Base-by-base conservation (phyloP, 129 eudicot genomes). In the Lactuca saligna region DNA sequence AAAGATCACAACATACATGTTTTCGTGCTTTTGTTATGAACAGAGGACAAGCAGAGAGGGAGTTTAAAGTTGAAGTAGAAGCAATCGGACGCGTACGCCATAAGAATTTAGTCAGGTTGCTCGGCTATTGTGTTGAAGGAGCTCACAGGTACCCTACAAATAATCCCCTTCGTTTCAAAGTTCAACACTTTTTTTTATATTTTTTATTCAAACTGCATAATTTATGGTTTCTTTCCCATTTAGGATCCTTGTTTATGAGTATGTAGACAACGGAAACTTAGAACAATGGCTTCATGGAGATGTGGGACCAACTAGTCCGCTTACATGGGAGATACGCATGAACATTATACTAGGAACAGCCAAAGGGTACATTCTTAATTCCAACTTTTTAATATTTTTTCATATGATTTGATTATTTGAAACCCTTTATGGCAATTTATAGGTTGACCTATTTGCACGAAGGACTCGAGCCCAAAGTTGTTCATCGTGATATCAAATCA, bases 11-110 rank as follows among this genome's bases (percentile, higher is more conserved):
- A 66, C 35, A 11, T 16, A 12, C 38, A 10, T 7, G 37, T 65
- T 41, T 15, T 46, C 42, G 17, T 25, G 51, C 15, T 5, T 38
- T 35, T 14, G 15, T 53, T 16, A 10, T 68, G 12, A 68, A 66
- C 84, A 90, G 97, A 80, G 95, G 97, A 67, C 95, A 91, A 81
- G 97, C 97, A 37, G 97, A 91, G 81, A 87, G 82, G 77, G 97
- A 91, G 70, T 91, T 87, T 57, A 91, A 91, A 79, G 97, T 91
- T 59, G 95, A 91, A 85, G 97, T 91, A 48, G 97, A 91, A 83
- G 97, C 95, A 34, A 91, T 91, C 64, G 97, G 97, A 34, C 91
- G 97, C 4, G 97, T 91, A 38, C 80, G 95, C 62, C 95, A 91
- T 42, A 91, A 91, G 84, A 91, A 91, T 83, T 80, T 91, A 74